A percentile compares a stretch with the other conserved stretches of the same genome.
These are phyloP conservation scores for Nicotiana paniculata DNA, from an alignment of 257 asterid species.

Conservation along the genomic window DNA sequence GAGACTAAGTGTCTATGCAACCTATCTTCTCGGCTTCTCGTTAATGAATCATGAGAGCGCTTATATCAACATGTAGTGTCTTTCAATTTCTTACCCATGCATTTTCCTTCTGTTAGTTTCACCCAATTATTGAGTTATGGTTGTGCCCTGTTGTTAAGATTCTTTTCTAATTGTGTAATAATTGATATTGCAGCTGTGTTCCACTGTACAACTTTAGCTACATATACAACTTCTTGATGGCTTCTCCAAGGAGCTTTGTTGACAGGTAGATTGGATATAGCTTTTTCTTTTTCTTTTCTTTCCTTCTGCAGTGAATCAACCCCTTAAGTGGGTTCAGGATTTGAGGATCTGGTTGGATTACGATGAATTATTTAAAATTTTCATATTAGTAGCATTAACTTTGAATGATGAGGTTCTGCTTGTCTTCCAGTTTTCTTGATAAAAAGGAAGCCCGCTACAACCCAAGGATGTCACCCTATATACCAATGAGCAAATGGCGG, in stretches of 20 bases:
- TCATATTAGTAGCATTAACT: neutral
- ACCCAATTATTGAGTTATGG: neutral
- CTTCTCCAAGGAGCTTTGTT: constrained; percentile 87
- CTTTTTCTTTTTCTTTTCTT: neutral
- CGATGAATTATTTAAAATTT: neutral
- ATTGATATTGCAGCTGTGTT: constrained; percentile 65
- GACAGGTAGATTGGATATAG: constrained; percentile 50
- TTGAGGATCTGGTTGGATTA: neutral
- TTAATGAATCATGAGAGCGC: neutral
- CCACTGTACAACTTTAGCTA: constrained; percentile 94
- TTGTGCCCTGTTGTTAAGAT: neutral
- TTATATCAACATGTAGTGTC: neutral
- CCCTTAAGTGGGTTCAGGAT: neutral
- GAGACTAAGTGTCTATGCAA: neutral
- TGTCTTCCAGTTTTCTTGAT: constrained; percentile 62
- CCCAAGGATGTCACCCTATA: constrained; percentile 84
- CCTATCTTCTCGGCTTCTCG: neutral
- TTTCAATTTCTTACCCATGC: neutral
- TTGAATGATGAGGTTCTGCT: neutral
- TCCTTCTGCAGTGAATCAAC: neutral
- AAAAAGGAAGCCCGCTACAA: constrained; percentile 74
- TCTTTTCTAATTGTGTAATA: constrained; percentile 20
- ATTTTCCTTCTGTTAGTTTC: constrained; percentile 1
- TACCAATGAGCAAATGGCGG: constrained; percentile 82
- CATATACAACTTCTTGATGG: constrained; percentile 64